Conservation (phyloP, 1,284 basidiomycete genomes). For the Trichosporon sp. region DNA sequence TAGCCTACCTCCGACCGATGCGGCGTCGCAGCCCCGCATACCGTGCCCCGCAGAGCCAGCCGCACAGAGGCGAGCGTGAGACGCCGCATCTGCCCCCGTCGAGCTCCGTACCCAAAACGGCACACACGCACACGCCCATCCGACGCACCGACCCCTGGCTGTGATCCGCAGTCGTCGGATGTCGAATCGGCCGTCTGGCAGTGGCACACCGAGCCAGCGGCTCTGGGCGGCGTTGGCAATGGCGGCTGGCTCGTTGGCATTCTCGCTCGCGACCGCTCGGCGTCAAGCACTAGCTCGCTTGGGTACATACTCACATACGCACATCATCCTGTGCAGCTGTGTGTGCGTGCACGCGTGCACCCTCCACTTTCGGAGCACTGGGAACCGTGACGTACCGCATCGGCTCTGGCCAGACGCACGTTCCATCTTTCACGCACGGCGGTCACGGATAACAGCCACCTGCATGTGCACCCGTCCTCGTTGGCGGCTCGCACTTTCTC, state of each 20-base stretch:
- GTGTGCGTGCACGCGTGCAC: too few species aligned
- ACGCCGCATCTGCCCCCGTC: not conserved
- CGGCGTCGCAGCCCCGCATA: too few species aligned
- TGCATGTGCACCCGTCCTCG: not conserved
- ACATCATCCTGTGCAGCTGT: too few species aligned
- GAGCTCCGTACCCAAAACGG: not conserved
- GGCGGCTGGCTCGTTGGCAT: not conserved
- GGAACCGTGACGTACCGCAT: too few species aligned
- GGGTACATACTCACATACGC: not conserved
- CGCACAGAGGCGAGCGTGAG: not conserved
- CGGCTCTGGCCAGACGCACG: too few species aligned
- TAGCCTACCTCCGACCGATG: too few species aligned
- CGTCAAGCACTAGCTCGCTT: not conserved
- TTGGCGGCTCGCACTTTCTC: not conserved
- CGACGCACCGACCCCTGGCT: not conserved
- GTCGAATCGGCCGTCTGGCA: too few species aligned
- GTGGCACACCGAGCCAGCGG: too few species aligned
- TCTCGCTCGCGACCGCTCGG: too few species aligned
- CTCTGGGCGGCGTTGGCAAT: not conserved
- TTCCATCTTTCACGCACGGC: not conserved
- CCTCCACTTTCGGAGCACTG: too few species aligned
- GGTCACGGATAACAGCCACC: not conserved
- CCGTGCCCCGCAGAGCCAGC: not conserved
- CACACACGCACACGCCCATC: not conserved
- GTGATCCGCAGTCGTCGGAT: not conserved